These are phyloP conservation scores for Phlebopus sp. DNA, from an alignment of 1,284 basidiomycete species.

Conservation along the genomic window DNA sequence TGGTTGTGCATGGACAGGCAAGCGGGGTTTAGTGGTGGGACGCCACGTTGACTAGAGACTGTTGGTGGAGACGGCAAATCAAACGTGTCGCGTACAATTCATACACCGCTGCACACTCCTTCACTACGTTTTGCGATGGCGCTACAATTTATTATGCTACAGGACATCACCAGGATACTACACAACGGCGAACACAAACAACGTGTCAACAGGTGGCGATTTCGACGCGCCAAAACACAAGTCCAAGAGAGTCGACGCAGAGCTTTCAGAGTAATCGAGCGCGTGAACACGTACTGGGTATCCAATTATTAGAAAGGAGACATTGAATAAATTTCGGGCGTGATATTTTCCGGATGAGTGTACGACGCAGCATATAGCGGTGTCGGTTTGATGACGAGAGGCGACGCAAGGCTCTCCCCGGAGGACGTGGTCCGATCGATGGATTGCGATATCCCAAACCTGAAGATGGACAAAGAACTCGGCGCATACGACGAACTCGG, in stretches of 20 bases:
- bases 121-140: background rate
- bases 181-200: background rate
- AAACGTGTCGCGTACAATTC: too few species aligned
- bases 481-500: constrained; percentile 1
- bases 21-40: background rate
- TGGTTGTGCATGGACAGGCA: background rate
- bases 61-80: too few species aligned
- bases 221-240: background rate
- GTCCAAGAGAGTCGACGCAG: too few species aligned
- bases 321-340: background rate
- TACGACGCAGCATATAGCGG: constrained; percentile 30
- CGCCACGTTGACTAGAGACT: too few species aligned
- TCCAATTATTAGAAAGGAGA: constrained; percentile 8
- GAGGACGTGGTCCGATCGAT: constrained; percentile 8
- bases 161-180: background rate
- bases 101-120: background rate
- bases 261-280: background rate
- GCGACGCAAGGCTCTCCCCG: constrained; percentile 12
- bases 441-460: constrained; percentile 2
- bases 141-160: background rate
- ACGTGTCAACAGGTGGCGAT: too few species aligned
- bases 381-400: constrained; percentile 26
- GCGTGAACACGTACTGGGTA: background rate
- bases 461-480: constrained; percentile 1
- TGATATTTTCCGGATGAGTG: constrained; percentile 13